Base-by-base conservation (phyloP, 257 asterid genomes). In the Salvia miltiorrhiza region DNA sequence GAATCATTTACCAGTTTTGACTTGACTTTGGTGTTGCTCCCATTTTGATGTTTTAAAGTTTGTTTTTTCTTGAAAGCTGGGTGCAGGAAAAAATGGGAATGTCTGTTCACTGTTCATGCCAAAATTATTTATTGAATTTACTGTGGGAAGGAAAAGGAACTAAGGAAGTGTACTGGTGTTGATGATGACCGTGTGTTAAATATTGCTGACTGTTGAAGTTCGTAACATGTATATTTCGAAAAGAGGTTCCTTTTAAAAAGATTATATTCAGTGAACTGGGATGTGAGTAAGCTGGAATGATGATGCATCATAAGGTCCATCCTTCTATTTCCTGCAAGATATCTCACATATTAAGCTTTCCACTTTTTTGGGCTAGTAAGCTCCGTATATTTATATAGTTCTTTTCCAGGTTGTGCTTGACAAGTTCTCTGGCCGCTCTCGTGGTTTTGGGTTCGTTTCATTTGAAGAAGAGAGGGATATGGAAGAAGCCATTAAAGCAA, bases 401-500 rank as follows among this genome's bases (percentile, higher is more conserved):
- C 54, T 58, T 68, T 59, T 11, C 60, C 80, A 90, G 98, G 96
- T 93, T 63, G 97, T 88, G 8, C 3, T 83, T 44, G 96, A 93
- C 82, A 93, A 83, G 80, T 62, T 76, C 56, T 78, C 96, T 63
- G 97, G 97, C 10, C 92, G 97, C 20, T 93, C 97, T 23, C 95
- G 93, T 73, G 97, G 98, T 70, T 93, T 93, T 77, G 98, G 95
- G 0, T 93, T 93, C 55, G 96, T 93, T 17, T 75, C 97, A n/a
- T 93, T 90, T 61, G 96, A 93, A 79, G 96, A 87, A 9, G 88
- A 88, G 87, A 81, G 67, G 62, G 93, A 88, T 20, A 79, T 90
- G 96, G 98, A 88, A 73, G 96, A 88, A 61, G 98, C 98, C 56
- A 93, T 90, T 69, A 86, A 90, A n/a, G 84, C 87, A 58, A 93